These are phyloP conservation scores for Globisporangium nodosum DNA, from an alignment of 352 stramenopile species.

Conservation along the genomic window DNA sequence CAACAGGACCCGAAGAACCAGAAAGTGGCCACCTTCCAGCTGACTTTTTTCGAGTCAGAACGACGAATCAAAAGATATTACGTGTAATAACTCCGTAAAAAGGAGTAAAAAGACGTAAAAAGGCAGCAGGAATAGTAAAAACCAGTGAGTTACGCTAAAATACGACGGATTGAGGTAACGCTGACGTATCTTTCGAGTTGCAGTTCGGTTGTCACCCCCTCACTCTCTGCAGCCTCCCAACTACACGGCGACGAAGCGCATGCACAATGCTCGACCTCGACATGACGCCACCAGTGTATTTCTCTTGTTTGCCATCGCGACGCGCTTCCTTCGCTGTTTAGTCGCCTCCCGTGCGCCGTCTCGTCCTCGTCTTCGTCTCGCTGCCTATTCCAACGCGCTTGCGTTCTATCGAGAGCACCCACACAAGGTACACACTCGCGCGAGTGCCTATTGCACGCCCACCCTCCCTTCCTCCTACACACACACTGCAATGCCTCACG, in stretches of 20 bases:
- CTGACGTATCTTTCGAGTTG: too few relatives aligned
- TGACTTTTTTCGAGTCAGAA: background rate
- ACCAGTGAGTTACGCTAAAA: too few relatives aligned
- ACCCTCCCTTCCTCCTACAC: background rate
- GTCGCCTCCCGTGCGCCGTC: background rate
- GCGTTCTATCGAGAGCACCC: conserved; percentile 6
- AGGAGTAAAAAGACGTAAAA: too few relatives aligned
- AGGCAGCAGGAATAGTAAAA: too few relatives aligned
- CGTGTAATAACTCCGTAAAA: too few relatives aligned
- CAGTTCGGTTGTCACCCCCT: too few relatives aligned
- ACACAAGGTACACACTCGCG: background rate
- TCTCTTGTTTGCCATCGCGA: background rate
- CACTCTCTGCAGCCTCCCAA: too few relatives aligned
- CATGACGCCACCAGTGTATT: background rate
- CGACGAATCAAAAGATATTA: too few relatives aligned
- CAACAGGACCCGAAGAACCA: background rate
- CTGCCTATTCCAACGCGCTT: conserved; percentile 13
- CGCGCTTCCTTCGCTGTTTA: conserved; percentile 2
- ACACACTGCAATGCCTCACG: background rate
- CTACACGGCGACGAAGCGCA: too few relatives aligned
- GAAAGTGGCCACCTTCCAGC: background rate
- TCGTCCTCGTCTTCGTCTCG: background rate
- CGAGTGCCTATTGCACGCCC: background rate
- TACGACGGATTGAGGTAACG: too few relatives aligned
- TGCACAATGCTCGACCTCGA: background rate